phyloP scores from a whole-genome alignment of 1,284 basidiomycete genomes.

The Puccinia triticina region DNA sequence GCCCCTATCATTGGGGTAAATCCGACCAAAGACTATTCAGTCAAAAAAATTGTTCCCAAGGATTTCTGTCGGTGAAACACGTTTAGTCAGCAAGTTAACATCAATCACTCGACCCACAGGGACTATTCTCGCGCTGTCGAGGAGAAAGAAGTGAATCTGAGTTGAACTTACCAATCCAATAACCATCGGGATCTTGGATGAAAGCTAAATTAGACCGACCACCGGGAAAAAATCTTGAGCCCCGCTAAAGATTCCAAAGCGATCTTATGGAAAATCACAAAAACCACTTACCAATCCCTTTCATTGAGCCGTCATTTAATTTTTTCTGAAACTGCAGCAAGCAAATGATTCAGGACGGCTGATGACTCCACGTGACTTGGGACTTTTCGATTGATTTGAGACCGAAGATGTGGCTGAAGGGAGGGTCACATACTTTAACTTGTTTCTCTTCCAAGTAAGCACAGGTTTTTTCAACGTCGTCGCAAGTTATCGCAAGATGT shows the following conservation, averaged over 20 bases:
- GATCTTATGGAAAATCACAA: not conserved
- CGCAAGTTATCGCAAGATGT: slow-evolving; percentile 77
- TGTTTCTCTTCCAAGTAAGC: slow-evolving; percentile 78
- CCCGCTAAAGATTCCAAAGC: not conserved
- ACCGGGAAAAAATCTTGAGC: slow-evolving; percentile 1
- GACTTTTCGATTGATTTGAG: not conserved
- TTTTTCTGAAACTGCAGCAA: slow-evolving; percentile 76
- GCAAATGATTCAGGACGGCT: not conserved
- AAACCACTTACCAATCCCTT: slow-evolving; percentile 55
- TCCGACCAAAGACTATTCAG: not conserved
- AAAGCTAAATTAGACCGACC: slow-evolving; percentile 69
- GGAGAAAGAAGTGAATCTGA: not conserved
- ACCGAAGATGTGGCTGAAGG: not conserved
- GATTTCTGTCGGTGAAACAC: not conserved
- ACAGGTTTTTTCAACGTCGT: slow-evolving; percentile 80
- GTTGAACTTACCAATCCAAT: slow-evolving; percentile 48
- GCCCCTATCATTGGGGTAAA: no score
- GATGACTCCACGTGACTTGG: not conserved
- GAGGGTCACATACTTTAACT: slow-evolving; percentile 62
- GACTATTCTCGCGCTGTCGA: not conserved
- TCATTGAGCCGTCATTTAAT: slow-evolving; percentile 82
- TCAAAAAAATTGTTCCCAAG: slow-evolving; percentile 3
- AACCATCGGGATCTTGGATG: slow-evolving; percentile 71
- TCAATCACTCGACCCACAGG: no score
- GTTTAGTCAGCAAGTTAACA: not conserved